Conservation (phyloP, 768 basidiomycete genomes). For the Pleurotus giganteus region DNA sequence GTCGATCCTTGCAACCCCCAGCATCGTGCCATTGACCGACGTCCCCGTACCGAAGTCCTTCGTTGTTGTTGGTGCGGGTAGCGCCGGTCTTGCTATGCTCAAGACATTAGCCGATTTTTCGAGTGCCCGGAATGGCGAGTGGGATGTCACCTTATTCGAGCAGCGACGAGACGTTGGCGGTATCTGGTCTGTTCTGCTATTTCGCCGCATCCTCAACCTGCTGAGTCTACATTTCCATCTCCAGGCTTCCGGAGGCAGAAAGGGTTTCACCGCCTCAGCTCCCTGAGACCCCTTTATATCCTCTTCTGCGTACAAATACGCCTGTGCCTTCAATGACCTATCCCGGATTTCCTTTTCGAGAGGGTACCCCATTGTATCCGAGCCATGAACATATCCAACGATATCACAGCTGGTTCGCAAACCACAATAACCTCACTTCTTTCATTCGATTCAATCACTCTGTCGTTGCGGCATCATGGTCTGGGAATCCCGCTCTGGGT, state of each 20-base stretch:
- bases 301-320: constrained; percentile 51
- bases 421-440: constrained; percentile 33
- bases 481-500: constrained; percentile 33
- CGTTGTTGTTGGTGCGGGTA: constrained; percentile 57
- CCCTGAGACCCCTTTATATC: constrained; percentile 56
- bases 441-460: constrained; percentile 42
- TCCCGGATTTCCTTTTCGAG: constrained; percentile 51
- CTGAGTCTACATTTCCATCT: not conserved
- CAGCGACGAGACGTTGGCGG: constrained; percentile 53
- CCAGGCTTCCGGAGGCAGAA: constrained; percentile 32
- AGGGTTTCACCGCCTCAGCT: constrained; percentile 38
- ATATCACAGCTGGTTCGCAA: constrained; percentile 46
- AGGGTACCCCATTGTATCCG: constrained; percentile 49
- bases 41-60: constrained; percentile 38
- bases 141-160: constrained; percentile 54
- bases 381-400: constrained; percentile 40
- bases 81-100: constrained; percentile 51
- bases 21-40: constrained; percentile 10
- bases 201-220: not conserved
- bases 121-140: constrained; percentile 28
- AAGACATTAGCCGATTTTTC: constrained; percentile 50
- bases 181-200: constrained; percentile 39
- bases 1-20: constrained; percentile 14
- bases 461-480: constrained; percentile 43
- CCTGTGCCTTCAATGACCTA: constrained; percentile 58